phyloP scores from a whole-genome alignment of 345 rosid species.

The Eucalyptus tenuipes region DNA sequence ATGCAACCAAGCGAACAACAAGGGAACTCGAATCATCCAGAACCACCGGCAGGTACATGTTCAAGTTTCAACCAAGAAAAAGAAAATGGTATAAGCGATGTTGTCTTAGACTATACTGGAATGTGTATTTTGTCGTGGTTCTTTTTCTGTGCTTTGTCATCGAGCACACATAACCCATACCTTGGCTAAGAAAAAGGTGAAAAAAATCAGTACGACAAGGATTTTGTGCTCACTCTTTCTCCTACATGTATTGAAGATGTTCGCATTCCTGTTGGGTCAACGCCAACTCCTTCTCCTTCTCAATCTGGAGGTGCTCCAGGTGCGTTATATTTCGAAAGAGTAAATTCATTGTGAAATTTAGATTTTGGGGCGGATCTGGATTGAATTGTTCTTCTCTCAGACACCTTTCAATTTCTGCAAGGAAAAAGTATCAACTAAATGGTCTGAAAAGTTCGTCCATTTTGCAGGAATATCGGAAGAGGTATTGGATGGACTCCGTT shows the following conservation, averaged over 20 bases:
- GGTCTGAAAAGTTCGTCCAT: not conserved
- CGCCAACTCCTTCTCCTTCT: not conserved
- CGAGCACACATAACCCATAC: not conserved
- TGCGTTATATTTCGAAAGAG: not conserved
- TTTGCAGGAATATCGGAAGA: not conserved
- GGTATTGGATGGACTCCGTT: rapidly evolving
- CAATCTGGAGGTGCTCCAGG: not conserved
- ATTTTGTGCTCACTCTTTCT: not conserved
- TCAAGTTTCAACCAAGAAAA: not conserved
- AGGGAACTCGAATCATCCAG: not conserved
- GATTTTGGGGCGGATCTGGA: not conserved
- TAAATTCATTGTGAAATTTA: too few relatives aligned
- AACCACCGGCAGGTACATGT: not conserved
- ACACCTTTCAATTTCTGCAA: too few relatives aligned
- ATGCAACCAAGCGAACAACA: not conserved
- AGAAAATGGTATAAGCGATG: too few relatives aligned
- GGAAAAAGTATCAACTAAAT: not conserved
- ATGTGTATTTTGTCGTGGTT: not conserved
- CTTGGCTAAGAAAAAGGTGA: not conserved
- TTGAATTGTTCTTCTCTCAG: too few relatives aligned
- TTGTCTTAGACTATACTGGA: not conserved
- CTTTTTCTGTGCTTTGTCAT: not conserved
- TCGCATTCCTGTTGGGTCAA: not conserved
- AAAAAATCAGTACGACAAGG: too few relatives aligned
- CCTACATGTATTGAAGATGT: not conserved